These are phyloP conservation scores for Jacaranda copaia DNA, from an alignment of 257 asterid genomes.

Conservation along the genomic window DNA sequence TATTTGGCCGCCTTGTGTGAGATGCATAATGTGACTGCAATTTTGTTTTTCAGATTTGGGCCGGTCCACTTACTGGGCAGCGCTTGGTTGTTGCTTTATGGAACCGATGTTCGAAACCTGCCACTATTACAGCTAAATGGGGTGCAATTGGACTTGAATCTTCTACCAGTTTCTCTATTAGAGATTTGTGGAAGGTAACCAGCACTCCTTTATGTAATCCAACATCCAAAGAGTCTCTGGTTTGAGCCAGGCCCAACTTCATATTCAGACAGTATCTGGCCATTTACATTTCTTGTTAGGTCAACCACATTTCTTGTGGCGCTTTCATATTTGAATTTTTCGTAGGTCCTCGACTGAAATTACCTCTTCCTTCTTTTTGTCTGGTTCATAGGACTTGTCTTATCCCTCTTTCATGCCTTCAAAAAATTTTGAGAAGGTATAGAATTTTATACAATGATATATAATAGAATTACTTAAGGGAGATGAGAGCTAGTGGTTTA, in stretches of 20 bases:
- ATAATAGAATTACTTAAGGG: too few species aligned
- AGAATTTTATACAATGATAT: neutral
- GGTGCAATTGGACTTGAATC: conserved; percentile 59
- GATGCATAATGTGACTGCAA: neutral
- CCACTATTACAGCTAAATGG: conserved; percentile 62
- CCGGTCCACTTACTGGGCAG: conserved; percentile 66
- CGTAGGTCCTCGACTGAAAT: neutral
- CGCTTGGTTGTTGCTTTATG: conserved; percentile 63
- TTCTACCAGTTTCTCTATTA: conserved; percentile 58
- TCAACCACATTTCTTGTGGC: neutral
- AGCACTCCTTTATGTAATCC: neutral
- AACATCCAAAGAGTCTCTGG: neutral
- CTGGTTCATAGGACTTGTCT: neutral
- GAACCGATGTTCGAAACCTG: conserved; percentile 64
- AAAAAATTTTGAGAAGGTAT: too few species aligned
- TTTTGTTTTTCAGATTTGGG: conserved; percentile 61
- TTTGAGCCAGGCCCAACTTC: neutral
- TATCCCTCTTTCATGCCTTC: too few species aligned
- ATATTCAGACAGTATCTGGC: too few species aligned
- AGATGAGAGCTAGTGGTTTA: too few species aligned
- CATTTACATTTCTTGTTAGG: neutral
- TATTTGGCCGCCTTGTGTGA: neutral
- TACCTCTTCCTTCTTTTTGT: neutral
- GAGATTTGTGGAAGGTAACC: conserved; percentile 73
- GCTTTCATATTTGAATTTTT: neutral